Evolutionary conservation across 768 basidiomycete genomes (phyloP).

Genomic region (Suillus luteus): DNA sequence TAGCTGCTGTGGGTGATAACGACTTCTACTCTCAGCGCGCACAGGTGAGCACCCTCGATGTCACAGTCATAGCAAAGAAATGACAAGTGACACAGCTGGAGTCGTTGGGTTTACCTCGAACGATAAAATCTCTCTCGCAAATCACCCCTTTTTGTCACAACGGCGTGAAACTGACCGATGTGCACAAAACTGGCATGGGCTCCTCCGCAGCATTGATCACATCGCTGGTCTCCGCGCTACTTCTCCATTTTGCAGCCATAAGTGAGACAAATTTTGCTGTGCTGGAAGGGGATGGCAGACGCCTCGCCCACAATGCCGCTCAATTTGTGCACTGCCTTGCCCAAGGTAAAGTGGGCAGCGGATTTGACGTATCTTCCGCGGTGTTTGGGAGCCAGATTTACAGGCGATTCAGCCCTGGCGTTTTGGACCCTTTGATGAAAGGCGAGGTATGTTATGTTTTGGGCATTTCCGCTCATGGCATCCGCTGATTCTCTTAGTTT

Average conservation of each 20-base stretch:
- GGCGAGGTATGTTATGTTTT: slow-evolving; percentile 29
- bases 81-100: slow-evolving; percentile 52
- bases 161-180: slow-evolving; percentile 66
- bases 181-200: slow-evolving; percentile 98
- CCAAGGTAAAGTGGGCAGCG: slow-evolving; percentile 97
- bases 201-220: slow-evolving; percentile 98
- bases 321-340: slow-evolving; percentile 96
- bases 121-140: slow-evolving; percentile 59
- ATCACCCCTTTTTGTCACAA: slow-evolving; percentile 80
- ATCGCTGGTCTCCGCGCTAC: slow-evolving; percentile 83
- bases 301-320: slow-evolving; percentile 86
- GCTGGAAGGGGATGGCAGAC: slow-evolving; percentile 47
- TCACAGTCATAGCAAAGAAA: slow-evolving; percentile 1
- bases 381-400: slow-evolving; percentile 95
- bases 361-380: slow-evolving; percentile 94
- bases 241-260: slow-evolving; percentile 74
- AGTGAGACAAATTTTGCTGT: slow-evolving; percentile 48
- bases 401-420: slow-evolving; percentile 77
- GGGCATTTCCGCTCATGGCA: slow-evolving; percentile 1
- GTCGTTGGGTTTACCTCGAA: slow-evolving; percentile 59
- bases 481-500: slow-evolving; percentile 17
- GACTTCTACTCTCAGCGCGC: slow-evolving; percentile 96
- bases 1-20: slow-evolving; percentile 89
- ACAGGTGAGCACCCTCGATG: slow-evolving; percentile 53
- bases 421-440: slow-evolving; percentile 67